Percentiles rank a stretch among this genome's conserved stretches.
phyloP scores from a whole-genome alignment of 75 land plant species.

The Picea glauca region DNA sequence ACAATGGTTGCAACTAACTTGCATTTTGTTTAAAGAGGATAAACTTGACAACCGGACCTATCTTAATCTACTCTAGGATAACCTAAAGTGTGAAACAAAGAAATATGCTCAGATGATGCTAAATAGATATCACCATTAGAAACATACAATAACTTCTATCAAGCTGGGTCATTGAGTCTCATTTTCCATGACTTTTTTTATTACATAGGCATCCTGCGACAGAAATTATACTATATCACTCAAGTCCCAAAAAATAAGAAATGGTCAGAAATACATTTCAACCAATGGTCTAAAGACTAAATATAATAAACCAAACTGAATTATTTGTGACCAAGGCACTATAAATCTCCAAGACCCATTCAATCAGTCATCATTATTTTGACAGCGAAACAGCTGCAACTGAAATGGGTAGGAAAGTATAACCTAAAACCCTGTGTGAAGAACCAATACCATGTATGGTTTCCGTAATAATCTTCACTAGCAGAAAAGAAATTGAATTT shows the following conservation, averaged over 20 bases:
- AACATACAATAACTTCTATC: too few relatives aligned
- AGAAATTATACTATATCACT: too few relatives aligned
- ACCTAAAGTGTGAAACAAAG: too few relatives aligned
- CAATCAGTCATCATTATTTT: constrained; percentile 71
- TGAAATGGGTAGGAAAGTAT: constrained; percentile 73
- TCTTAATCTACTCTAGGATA: too few relatives aligned
- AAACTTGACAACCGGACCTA: too few relatives aligned
- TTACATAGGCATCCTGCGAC: too few relatives aligned
- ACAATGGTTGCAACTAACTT: too few relatives aligned
- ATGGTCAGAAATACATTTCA: not conserved
- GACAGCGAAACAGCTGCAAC: constrained; percentile 63
- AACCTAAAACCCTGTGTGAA: constrained; percentile 90
- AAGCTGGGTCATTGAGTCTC: too few relatives aligned
- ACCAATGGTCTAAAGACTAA: not conserved
- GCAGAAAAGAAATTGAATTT: constrained; percentile 88
- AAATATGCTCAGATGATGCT: too few relatives aligned
- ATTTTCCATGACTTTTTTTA: too few relatives aligned
- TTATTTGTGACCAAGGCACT: constrained; percentile 95
- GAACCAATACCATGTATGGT: constrained; percentile 97
- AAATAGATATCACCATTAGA: too few relatives aligned
- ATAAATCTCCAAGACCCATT: constrained; percentile 84
- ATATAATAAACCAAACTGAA: constrained; percentile 59
- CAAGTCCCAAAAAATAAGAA: not conserved
- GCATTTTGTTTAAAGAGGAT: too few relatives aligned
- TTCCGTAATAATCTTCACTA: constrained; percentile 96